Conservation (phyloP, 441 rosid genomes). For the Populus tomentosa region DNA sequence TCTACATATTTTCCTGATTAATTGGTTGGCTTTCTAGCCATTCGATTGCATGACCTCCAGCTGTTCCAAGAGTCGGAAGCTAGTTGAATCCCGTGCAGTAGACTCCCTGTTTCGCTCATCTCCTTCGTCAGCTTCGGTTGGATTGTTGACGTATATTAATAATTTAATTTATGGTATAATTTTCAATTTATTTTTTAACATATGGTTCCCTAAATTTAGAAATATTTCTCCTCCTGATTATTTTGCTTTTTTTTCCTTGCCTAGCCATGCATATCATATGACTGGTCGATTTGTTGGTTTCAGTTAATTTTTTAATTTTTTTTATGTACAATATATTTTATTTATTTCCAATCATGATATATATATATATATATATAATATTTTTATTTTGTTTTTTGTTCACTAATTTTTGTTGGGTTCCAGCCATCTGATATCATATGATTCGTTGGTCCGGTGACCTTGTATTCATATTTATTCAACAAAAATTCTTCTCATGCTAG, state of each 20-base stretch:
- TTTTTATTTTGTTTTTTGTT: background rate
- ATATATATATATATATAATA: background rate
- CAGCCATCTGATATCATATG: background rate
- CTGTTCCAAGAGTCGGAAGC: too few species aligned
- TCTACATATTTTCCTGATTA: background rate
- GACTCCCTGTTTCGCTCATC: too few species aligned
- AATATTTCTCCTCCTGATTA: background rate
- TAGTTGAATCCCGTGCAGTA: too few species aligned
- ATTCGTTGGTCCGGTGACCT: conserved; percentile 10
- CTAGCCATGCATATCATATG: conserved; percentile 7
- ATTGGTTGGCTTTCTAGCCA: background rate
- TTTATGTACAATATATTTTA: background rate
- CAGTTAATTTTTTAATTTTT: too few species aligned
- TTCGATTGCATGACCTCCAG: background rate
- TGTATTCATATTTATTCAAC: background rate
- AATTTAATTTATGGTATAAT: background rate
- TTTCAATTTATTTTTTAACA: background rate
- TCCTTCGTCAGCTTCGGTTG: background rate
- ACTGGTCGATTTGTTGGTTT: conserved; percentile 6
- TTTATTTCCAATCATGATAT: background rate
- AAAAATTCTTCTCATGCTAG: background rate
- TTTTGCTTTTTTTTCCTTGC: background rate
- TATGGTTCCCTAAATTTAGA: background rate
- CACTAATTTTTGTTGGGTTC: background rate
- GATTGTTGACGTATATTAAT: conserved; percentile 1